Percentiles rank a stretch among this genome's conserved stretches.
Evolutionary conservation across 768 basidiomycete genomes (phyloP).

Genomic region (Daedaleopsis nitida): DNA sequence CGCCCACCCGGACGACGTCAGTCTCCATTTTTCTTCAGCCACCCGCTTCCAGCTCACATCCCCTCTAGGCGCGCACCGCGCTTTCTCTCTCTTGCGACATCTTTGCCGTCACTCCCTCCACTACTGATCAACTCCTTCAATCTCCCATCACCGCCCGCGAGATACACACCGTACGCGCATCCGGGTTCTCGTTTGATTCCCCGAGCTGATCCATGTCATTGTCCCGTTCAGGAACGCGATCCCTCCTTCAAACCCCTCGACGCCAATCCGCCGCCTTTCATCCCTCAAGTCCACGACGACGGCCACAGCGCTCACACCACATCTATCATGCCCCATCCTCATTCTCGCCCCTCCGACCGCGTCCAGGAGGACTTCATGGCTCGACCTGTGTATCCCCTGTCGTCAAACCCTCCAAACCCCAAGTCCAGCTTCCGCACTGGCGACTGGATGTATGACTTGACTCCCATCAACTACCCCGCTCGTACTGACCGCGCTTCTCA

Average conservation of each 20-base stretch:
- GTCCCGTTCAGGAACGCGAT: no score
- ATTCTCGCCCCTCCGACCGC: background rate
- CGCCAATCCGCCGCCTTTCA: background rate
- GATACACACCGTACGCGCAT: no score
- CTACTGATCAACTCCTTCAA: constrained; percentile 1
- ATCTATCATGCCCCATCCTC: background rate
- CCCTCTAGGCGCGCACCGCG: constrained; percentile 25
- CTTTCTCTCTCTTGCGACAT: constrained; percentile 21
- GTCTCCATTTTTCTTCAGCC: background rate
- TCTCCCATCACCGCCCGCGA: no score
- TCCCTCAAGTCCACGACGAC: background rate
- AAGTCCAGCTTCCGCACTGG: constrained; percentile 34
- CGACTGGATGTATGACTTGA: constrained; percentile 36
- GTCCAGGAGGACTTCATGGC: background rate
- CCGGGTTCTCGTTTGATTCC: no score
- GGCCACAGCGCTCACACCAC: background rate
- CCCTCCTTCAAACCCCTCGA: background rate
- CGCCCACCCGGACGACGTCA: constrained; percentile 13
- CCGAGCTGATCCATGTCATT: no score
- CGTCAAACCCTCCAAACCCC: constrained; percentile 36
- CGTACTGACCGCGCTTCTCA: background rate
- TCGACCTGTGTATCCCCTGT: constrained; percentile 24
- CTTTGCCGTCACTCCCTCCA: constrained; percentile 28
- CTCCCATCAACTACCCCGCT: no score
- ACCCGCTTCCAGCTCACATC: background rate